Base-by-base conservation (phyloP, 495 filamentous ascomycete species). In the Niebla homalea region DNA sequence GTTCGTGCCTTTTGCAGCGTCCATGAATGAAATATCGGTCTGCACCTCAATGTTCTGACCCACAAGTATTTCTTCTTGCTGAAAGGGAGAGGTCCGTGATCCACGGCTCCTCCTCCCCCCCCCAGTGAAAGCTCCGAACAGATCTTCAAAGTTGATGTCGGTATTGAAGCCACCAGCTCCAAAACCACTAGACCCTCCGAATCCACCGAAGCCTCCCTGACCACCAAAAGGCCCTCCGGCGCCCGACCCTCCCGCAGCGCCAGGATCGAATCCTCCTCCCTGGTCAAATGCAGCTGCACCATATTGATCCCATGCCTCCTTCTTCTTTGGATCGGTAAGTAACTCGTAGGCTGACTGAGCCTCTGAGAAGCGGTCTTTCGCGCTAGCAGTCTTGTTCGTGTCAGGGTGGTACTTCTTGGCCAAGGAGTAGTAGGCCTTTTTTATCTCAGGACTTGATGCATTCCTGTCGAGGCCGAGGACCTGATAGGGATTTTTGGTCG, bases 361-460 rank as follows among this genome's bases (percentile, higher is more conserved):
- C 54, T 94, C 92, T 40, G 80, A 71, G 61, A 98, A 98, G 59
- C 85, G 90, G 48, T 97, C 92, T 64, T 96, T 96, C 26, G 92
- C 90, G 6, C 69, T 71, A 7, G 87, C 62, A 46, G 95, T 92
- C 67, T 96, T 98, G 70, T 95, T 97, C 36, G 92, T 95, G 65
- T 98, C 92, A 7, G 92, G 92, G 59, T 98, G 92, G 62, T 80
- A 98, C 62, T 96, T 97, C 68, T 97, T 97, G n/a, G 92, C 92
- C 53, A 95, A 70, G 47, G 87, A 83, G 64, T 98, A 98, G 71
- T 98, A 98, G 2, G 92, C 90, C 66, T 96, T 97, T 62, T 98
- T 98, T 60, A 98, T 95, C 6, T 96, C 93, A 48, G 79, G 62
- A 5, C 85, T 66, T n/a, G 87, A 83, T 14, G 92, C 86, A 37